phyloP scores from a whole-genome alignment of 805 yeast species.

The Lachancea sp. region DNA sequence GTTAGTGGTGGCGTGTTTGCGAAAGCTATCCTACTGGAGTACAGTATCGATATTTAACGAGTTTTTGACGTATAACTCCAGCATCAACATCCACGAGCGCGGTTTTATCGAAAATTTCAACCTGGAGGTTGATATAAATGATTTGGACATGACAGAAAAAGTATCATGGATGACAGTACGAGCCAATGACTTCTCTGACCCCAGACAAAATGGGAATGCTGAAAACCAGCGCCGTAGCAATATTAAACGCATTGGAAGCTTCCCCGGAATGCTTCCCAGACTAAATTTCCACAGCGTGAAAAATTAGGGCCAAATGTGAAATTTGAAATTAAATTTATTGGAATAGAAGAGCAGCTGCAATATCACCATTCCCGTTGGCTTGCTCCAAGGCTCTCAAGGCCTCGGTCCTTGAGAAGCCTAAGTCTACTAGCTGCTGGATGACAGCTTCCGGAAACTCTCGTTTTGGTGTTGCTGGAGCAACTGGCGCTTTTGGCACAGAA shows the following conservation, averaged over 20 bases:
- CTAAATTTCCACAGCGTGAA: conserved; percentile 22
- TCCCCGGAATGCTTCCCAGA: conserved; percentile 21
- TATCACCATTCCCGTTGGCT: conserved; percentile 72
- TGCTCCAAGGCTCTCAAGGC: conserved; percentile 58
- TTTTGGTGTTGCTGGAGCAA: conserved; percentile 1
- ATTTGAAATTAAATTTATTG: conserved; percentile 16
- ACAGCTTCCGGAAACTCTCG: conserved; percentile 32
- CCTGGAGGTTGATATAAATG: conserved; percentile 54
- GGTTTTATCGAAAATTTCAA: conserved; percentile 74
- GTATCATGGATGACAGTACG: conserved; percentile 33
- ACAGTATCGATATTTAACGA: conserved; percentile 82
- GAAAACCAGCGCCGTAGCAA: background rate
- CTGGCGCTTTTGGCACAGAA: conserved; percentile 1
- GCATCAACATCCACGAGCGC: conserved; percentile 76
- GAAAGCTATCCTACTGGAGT: conserved; percentile 84
- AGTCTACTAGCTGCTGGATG: conserved; percentile 44
- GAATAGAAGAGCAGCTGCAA: conserved; percentile 79
- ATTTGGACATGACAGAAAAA: conserved; percentile 23
- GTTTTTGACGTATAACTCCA: conserved; percentile 67
- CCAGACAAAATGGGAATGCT: background rate
- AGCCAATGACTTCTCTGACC: conserved; percentile 12
- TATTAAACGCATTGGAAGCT: conserved; percentile 16
- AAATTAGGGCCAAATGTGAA: background rate
- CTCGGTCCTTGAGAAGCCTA: conserved; percentile 67
- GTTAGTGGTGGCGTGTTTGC: conserved; percentile 74